These are phyloP conservation scores for Pseudozyma sp. DNA, from an alignment of 1,284 basidiomycete genomes.

Conservation along the genomic window DNA sequence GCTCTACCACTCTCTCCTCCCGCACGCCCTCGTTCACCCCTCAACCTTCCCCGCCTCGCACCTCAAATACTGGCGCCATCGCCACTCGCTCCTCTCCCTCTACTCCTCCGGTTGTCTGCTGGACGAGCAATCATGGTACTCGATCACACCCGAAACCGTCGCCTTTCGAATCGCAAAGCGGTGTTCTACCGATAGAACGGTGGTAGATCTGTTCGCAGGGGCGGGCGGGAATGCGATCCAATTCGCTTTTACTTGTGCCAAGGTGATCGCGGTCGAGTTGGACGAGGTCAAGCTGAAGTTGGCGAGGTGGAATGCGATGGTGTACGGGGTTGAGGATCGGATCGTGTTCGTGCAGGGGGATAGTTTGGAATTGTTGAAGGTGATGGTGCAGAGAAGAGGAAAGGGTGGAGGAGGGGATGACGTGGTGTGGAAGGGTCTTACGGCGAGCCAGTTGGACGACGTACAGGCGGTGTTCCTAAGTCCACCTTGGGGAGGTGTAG, in stretches of 20 bases:
- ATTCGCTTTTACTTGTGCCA: conserved; percentile 92
- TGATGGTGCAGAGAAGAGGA: background rate
- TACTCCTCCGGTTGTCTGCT: conserved; percentile 69
- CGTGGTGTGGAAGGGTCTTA: conserved; percentile 28
- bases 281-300: conserved; percentile 84
- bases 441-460: conserved; percentile 14
- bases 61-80: conserved; percentile 52
- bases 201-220: conserved; percentile 95
- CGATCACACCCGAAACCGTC: conserved; percentile 91
- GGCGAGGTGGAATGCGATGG: conserved; percentile 85
- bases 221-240: conserved; percentile 98
- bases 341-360: conserved; percentile 94
- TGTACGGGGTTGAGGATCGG: conserved; percentile 91
- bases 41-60: conserved; percentile 11
- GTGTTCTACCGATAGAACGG: conserved; percentile 72
- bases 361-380: conserved; percentile 79
- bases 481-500: conserved; percentile 65
- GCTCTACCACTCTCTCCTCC: conserved; percentile 16
- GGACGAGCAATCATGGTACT: conserved; percentile 94
- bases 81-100: conserved; percentile 57
- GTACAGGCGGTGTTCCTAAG: conserved; percentile 51
- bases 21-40: conserved; percentile 31
- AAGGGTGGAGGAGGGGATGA: conserved; percentile 49
- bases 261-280: conserved; percentile 91
- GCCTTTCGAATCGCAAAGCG: conserved; percentile 91